Conservation (phyloP, 805 yeast species). For the Komagataella kurtzmanii region DNA sequence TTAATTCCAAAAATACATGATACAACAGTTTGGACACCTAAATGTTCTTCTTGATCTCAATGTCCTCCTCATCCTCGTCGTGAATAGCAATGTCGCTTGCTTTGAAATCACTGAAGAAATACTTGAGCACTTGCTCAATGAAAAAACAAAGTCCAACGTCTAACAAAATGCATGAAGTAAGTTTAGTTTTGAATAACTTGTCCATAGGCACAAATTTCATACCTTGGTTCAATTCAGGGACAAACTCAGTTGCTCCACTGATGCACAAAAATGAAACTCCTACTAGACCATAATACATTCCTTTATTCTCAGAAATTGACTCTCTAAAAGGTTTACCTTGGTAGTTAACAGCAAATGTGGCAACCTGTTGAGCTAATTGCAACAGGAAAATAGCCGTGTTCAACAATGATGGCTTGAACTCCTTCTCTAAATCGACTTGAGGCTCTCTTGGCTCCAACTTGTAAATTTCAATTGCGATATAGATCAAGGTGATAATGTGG, state of each 20-base stretch:
- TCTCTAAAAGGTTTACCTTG: slow-evolving; percentile 96
- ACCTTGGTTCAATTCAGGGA: slow-evolving; percentile 88
- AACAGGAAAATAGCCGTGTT: slow-evolving; percentile 93
- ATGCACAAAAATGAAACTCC: slow-evolving; percentile 86
- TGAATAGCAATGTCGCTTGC: slow-evolving; percentile 79
- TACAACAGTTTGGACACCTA: not conserved
- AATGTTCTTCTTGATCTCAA: not conserved
- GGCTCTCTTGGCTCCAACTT: slow-evolving; percentile 88
- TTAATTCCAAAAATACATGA: not conserved
- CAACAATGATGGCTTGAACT: slow-evolving; percentile 76
- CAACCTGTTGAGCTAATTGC: slow-evolving; percentile 91
- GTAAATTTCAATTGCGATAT: slow-evolving; percentile 75
- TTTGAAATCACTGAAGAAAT: slow-evolving; percentile 77
- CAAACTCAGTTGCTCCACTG: slow-evolving; percentile 84
- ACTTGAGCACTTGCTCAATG: slow-evolving; percentile 71
- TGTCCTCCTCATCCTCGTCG: slow-evolving; percentile 10
- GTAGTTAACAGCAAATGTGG: slow-evolving; percentile 95
- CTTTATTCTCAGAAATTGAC: slow-evolving; percentile 77
- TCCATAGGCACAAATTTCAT: slow-evolving; percentile 88
- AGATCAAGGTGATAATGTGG: slow-evolving; percentile 72
- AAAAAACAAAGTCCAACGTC: slow-evolving; percentile 71
- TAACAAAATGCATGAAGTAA: slow-evolving; percentile 57
- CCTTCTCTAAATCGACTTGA: slow-evolving; percentile 78
- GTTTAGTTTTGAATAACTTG: slow-evolving; percentile 55
- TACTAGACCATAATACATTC: slow-evolving; percentile 90